These are phyloP conservation scores for Epichloe amarillans DNA, from an alignment of 2,329 filamentous ascomycete genomes.

Conservation along the genomic window DNA sequence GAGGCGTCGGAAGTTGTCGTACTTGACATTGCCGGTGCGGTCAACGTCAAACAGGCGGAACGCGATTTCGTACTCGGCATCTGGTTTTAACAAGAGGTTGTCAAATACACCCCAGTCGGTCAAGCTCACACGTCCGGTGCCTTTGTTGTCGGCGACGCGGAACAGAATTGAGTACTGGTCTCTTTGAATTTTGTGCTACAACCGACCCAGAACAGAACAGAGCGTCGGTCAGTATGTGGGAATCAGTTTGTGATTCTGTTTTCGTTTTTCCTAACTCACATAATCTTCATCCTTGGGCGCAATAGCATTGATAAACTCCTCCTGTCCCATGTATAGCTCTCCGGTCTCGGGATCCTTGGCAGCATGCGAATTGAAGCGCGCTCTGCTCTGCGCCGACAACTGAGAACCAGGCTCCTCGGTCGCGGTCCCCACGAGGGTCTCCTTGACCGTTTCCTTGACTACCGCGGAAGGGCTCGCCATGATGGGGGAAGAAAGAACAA, in stretches of 20 bases:
- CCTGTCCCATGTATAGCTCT: slow-evolving; percentile 65
- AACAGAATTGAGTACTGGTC: slow-evolving; percentile 94
- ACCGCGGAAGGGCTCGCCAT: slow-evolving; percentile 27
- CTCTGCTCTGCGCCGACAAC: slow-evolving; percentile 61
- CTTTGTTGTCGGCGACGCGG: slow-evolving; percentile 70
- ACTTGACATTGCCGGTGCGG: slow-evolving; percentile 73
- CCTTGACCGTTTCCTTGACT: slow-evolving; percentile 63
- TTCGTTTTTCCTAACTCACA: slow-evolving; percentile 41
- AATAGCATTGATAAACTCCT: slow-evolving; percentile 86
- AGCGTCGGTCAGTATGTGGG: not conserved
- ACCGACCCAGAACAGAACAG: not conserved
- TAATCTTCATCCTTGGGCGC: slow-evolving; percentile 81
- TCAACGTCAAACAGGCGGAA: slow-evolving; percentile 92
- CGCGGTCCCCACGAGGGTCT: slow-evolving; percentile 52
- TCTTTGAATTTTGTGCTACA: slow-evolving; percentile 90
- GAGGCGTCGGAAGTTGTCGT: slow-evolving; percentile 71
- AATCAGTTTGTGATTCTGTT: not conserved
- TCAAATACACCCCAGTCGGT: slow-evolving; percentile 89
- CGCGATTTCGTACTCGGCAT: slow-evolving; percentile 97
- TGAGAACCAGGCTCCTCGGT: slow-evolving; percentile 36
- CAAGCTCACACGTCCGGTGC: slow-evolving; percentile 59
- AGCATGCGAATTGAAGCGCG: slow-evolving; percentile 65
- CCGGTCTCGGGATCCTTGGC: slow-evolving; percentile 60
- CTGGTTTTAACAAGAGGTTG: slow-evolving; percentile 83
- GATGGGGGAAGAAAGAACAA: slow-evolving; percentile 5